phyloP scores from a whole-genome alignment of 1,139 yeast species.

The Suhomyces anneliseae region DNA sequence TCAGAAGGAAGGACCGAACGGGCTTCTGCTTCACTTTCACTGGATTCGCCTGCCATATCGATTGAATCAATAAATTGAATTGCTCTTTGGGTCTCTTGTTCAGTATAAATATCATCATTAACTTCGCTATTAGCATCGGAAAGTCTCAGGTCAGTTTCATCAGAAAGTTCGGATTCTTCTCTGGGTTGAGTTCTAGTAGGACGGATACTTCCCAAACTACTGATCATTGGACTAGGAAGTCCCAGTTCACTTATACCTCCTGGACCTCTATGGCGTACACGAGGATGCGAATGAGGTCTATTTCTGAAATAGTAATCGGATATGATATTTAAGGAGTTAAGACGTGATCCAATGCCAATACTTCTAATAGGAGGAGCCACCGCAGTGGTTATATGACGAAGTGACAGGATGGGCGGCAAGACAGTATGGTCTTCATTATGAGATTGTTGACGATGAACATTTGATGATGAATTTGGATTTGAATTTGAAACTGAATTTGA shows the following conservation, averaged over 20 bases:
- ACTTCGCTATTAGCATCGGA: slow-evolving; percentile 1
- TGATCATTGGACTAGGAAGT: slow-evolving; percentile 3
- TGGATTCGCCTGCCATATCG: slow-evolving; percentile 7
- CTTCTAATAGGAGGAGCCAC: background rate
- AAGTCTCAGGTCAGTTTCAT: slow-evolving; percentile 5
- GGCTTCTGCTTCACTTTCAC: slow-evolving; percentile 8
- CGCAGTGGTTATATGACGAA: slow-evolving; percentile 3
- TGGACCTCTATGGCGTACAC: background rate
- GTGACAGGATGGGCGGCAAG: slow-evolving; percentile 1
- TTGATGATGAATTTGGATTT: too few species aligned
- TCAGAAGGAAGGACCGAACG: slow-evolving; percentile 1
- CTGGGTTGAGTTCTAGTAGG: background rate
- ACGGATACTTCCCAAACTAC: slow-evolving; percentile 1
- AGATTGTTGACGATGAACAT: too few species aligned
- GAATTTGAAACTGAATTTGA: background rate
- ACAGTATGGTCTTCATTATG: background rate
- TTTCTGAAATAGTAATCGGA: slow-evolving; percentile 16
- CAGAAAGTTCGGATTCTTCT: slow-evolving; percentile 1
- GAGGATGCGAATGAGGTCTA: background rate
- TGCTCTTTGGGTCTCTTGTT: slow-evolving; percentile 9
- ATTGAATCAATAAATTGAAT: slow-evolving; percentile 11
- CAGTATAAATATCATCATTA: slow-evolving; percentile 3
- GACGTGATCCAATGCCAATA: slow-evolving; percentile 13
- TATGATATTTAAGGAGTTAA: slow-evolving; percentile 15
- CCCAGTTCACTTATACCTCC: background rate